A percentile compares a stretch with the other conserved stretches of the same genome.
phyloP scores from a whole-genome alignment of 2,329 filamentous ascomycete species.

The Calonectria hawksworthii region DNA sequence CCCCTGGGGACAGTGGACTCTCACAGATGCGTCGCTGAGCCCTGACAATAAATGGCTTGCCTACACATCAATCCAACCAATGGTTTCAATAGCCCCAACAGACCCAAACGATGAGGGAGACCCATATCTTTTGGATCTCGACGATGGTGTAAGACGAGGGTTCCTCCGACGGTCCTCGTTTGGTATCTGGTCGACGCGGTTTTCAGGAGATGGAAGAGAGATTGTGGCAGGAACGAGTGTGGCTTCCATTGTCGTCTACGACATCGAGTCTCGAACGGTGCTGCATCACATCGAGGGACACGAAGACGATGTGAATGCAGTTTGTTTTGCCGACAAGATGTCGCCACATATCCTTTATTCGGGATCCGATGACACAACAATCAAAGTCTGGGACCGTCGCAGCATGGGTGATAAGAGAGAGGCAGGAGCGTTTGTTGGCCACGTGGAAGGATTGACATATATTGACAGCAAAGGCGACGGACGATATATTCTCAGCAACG shows the following conservation, averaged over 20 bases:
- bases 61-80: conserved; percentile 88
- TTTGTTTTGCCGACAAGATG: conserved; percentile 91
- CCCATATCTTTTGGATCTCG: conserved; percentile 83
- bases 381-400: conserved; percentile 96
- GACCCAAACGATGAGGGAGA: conserved; percentile 86
- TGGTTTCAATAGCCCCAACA: conserved; percentile 88
- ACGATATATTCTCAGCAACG: conserved; percentile 91
- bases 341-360: conserved; percentile 97
- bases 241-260: conserved; percentile 87
- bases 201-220: conserved; percentile 91
- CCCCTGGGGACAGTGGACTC: conserved; percentile 92
- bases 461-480: conserved; percentile 80
- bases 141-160: conserved; percentile 47
- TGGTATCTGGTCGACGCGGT: conserved; percentile 90
- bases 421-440: conserved; percentile 76
- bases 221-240: conserved; percentile 90
- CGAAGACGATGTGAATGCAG: conserved; percentile 92
- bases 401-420: conserved; percentile 88
- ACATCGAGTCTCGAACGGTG: conserved; percentile 84
- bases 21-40: conserved; percentile 92
- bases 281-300: conserved; percentile 85
- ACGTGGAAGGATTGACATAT: conserved; percentile 77
- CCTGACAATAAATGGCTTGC: conserved; percentile 94
- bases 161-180: conserved; percentile 55
- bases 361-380: conserved; percentile 91